phyloP scores from a whole-genome alignment of 148 eudicot genomes.

The Pharnaceum exiguum region DNA sequence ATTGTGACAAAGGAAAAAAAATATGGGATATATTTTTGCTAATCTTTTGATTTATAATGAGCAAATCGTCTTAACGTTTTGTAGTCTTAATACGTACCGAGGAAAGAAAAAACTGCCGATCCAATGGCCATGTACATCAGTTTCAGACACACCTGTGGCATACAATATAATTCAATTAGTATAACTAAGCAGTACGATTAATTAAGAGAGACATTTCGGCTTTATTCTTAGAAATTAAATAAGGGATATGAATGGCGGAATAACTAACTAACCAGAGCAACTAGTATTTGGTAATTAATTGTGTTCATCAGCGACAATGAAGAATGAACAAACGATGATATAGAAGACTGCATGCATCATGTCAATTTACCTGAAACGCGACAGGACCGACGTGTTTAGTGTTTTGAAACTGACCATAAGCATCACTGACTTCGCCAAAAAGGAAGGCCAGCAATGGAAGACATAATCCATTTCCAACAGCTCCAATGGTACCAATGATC shows the following conservation, averaged over 20 bases:
- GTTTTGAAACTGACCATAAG: constrained; percentile 55
- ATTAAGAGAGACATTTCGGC: too few species aligned
- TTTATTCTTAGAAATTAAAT: too few species aligned
- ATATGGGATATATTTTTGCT: too few species aligned
- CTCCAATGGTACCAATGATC: constrained; percentile 56
- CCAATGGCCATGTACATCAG: constrained; percentile 56
- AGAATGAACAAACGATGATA: background rate
- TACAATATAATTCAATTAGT: background rate
- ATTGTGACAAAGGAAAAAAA: too few species aligned
- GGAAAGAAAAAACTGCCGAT: constrained; percentile 41
- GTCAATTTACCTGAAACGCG: constrained; percentile 41
- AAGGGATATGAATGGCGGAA: too few species aligned
- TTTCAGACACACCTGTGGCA: constrained; percentile 46
- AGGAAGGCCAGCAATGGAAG: constrained; percentile 56
- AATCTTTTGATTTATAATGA: background rate
- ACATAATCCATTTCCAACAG: constrained; percentile 51
- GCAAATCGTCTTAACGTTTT: background rate
- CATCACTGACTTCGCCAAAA: constrained; percentile 49
- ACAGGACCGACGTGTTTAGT: constrained; percentile 22
- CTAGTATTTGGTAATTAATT: background rate
- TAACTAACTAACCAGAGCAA: too few species aligned
- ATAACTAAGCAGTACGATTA: background rate
- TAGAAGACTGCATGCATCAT: background rate
- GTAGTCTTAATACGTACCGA: constrained; percentile 40
- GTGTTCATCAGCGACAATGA: background rate